Evolutionary conservation across 2,329 filamentous ascomycete genomes (phyloP), one percentile per base, ranked within the genome.

Genomic region (Aspergillus sergii): DNA sequence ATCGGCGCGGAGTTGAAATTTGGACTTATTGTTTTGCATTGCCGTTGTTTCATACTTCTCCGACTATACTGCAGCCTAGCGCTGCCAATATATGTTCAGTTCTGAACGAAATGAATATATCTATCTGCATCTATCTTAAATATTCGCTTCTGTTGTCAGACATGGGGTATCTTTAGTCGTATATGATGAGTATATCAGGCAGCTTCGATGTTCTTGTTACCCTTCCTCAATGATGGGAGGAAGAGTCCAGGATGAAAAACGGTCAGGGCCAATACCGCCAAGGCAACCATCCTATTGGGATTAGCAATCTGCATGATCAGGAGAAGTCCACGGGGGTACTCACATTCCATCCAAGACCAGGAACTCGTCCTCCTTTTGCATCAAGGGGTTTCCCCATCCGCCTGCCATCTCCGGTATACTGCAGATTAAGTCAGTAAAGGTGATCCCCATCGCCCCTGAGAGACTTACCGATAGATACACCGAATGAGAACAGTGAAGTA

Each of bases 351-450:
- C 82, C 6, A 84, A 71, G 9, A 83, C 70, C 26, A 83, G 71
- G 61, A 84, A 84, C 61, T 83, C 81, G 7, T 73, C 72, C 69
- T 84, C 80, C 41, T 79, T 79, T 58, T 77, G 76, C 81, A 83
- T 83, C 48, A 83, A 65, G 0, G 75, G 71, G 54, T 78, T 80
- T 26, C 81, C 81, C 82, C 82, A 84, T 4, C 82, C 82, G 28
- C 81, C 81, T 5, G 81, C 79, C 82, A 83, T 83, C 67, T 83
- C 82, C 4, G 82, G 81, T 8, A 83, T 73, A 72, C 81, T 82
- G 62, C 57, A 64, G 50, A 65, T 63, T 28, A 61, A 4, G 46
- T 19, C 26, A 45, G 23, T 21, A 10, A 19, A 19, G n/a, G 50
- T 14, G 12, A 21, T 8, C n/a, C 12, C 3, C 32, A 16, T 12